These are phyloP conservation scores for Pseudocercospora cruenta DNA, from an alignment of 2,329 filamentous ascomycete species.

Conservation along the genomic window DNA sequence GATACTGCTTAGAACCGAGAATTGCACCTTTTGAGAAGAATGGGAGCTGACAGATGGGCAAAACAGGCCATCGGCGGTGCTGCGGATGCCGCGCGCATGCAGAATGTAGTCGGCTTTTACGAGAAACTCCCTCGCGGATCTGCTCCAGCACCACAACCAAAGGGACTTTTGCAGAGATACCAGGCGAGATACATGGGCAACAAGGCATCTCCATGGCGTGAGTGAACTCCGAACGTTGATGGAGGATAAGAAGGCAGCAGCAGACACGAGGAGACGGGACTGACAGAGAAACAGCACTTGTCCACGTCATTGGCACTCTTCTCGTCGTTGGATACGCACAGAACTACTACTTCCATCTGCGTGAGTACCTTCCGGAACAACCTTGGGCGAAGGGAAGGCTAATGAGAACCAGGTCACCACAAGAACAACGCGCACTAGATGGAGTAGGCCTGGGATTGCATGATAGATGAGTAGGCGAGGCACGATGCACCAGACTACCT, in stretches of 20 bases:
- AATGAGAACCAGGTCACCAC: conserved; percentile 78
- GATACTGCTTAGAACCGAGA: background rate
- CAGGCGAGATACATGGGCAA: conserved; percentile 89
- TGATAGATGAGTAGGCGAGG: conserved; percentile 16
- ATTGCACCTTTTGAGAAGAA: background rate
- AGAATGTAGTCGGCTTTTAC: conserved; percentile 98
- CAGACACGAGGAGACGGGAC: background rate
- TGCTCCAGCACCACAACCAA: conserved; percentile 80
- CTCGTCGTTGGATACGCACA: conserved; percentile 87
- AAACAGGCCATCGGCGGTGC: conserved; percentile 87
- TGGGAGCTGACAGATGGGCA: conserved; percentile 30
- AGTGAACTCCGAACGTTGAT: conserved; percentile 45
- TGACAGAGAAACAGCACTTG: conserved; percentile 66
- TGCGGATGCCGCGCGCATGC: conserved; percentile 95
- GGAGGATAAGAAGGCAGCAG: background rate
- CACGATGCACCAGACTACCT: conserved; percentile 17
- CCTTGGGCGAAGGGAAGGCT: background rate
- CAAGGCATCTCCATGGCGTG: conserved; percentile 87
- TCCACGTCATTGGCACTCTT: conserved; percentile 80
- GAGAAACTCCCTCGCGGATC: conserved; percentile 93
- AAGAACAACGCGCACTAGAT: conserved; percentile 98
- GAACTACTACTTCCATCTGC: conserved; percentile 99
- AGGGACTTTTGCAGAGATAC: conserved; percentile 85
- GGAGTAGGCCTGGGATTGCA: background rate
- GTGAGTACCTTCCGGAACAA: conserved; percentile 63